Conservation (phyloP, 495 filamentous ascomycete genomes). For the Neurospora intermedia region DNA sequence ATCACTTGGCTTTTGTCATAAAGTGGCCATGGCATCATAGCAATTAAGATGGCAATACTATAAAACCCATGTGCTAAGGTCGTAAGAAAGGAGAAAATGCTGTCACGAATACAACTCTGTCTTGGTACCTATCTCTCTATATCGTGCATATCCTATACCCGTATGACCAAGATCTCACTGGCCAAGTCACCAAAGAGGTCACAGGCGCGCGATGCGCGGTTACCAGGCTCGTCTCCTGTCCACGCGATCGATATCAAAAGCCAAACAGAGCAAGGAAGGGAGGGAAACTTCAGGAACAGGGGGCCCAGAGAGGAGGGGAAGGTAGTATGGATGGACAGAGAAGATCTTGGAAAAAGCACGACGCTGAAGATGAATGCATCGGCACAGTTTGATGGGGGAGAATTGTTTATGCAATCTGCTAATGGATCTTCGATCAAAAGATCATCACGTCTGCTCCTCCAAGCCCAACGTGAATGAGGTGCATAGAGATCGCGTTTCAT, state of each 20-base stretch:
- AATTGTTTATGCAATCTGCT: background rate
- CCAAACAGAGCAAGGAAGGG: background rate
- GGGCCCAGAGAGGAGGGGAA: background rate
- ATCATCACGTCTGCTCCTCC: background rate
- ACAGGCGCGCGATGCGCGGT: background rate
- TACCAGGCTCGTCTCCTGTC: background rate
- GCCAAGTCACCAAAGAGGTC: background rate
- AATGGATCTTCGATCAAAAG: background rate
- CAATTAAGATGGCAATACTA: background rate
- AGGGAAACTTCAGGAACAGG: background rate
- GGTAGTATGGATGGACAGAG: background rate
- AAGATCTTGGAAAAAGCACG: background rate
- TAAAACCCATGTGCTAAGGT: background rate
- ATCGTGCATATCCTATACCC: background rate
- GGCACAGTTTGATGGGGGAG: background rate
- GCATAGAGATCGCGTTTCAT: background rate
- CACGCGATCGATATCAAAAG: background rate
- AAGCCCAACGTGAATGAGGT: background rate
- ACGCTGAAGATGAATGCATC: background rate
- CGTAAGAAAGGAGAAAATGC: background rate
- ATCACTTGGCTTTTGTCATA: background rate
- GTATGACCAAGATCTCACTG: background rate
- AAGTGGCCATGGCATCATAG: background rate
- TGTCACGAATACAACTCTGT: background rate
- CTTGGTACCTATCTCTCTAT: background rate